These are phyloP conservation scores for Tritrichomonas musculus DNA, from an alignment of 208 protist genomes.

Conservation along the genomic window DNA sequence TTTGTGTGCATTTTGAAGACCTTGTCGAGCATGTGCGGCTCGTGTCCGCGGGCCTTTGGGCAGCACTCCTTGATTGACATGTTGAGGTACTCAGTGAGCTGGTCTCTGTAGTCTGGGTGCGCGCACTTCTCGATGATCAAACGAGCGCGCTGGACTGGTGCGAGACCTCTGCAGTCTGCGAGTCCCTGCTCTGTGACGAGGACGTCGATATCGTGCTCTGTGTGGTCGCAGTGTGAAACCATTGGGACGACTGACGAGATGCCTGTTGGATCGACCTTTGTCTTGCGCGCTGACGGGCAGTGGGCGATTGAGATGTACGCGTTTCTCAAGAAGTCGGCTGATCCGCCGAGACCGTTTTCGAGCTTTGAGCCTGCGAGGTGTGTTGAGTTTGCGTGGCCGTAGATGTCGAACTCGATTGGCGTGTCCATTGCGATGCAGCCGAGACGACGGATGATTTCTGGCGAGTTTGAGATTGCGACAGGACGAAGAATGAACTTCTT, in stretches of 20 bases:
- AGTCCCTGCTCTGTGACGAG: not conserved
- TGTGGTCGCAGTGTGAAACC: not conserved
- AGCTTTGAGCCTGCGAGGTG: not conserved
- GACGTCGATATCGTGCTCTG: not conserved
- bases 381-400: not conserved
- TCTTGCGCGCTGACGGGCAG: not conserved
- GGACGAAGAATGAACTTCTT: not conserved
- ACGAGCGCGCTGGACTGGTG: not conserved
- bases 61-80: not conserved
- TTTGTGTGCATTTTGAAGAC: not conserved
- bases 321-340: not conserved
- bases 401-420: not conserved
- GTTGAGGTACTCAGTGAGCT: not conserved
- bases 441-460: not conserved
- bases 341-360: not conserved
- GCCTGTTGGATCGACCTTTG: not conserved
- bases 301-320: not conserved
- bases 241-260: not conserved
- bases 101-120: not conserved
- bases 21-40: not conserved
- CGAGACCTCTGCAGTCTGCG: not conserved
- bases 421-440: not conserved
- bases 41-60: not conserved
- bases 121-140: not conserved
- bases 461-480: not conserved